A percentile compares a stretch with the other conserved stretches of the same genome.
These are phyloP conservation scores for Triticum dicoccoides DNA, from an alignment of 176 grass and related monocot species.

Conservation along the genomic window DNA sequence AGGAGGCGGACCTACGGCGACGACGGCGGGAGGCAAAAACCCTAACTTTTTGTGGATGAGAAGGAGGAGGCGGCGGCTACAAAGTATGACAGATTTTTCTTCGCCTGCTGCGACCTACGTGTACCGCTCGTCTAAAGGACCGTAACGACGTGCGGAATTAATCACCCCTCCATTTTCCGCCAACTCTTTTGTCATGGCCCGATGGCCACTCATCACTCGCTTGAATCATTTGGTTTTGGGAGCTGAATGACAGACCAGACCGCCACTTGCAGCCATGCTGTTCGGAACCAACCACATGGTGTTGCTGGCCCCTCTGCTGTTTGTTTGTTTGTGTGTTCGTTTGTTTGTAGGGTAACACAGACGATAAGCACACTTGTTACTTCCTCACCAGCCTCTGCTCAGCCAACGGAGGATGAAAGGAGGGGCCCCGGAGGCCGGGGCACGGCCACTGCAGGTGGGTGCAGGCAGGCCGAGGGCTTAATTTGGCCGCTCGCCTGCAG, in stretches of 20 bases:
- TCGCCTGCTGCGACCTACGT: too few species aligned
- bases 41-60: too few species aligned
- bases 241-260: slow-evolving; percentile 19
- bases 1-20: too few species aligned
- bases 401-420: not conserved
- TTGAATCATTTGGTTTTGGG: slow-evolving; percentile 22
- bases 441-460: slow-evolving; percentile 22
- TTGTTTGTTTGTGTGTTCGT: slow-evolving; percentile 18
- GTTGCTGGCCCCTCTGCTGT: not conserved
- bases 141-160: too few species aligned
- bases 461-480: not conserved
- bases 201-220: not conserved
- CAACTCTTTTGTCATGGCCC: not conserved
- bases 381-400: not conserved
- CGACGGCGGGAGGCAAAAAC: too few species aligned
- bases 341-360: not conserved
- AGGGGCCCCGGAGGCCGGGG: not conserved
- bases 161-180: not conserved
- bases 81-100: too few species aligned
- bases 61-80: too few species aligned
- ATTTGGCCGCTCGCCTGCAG: slow-evolving; percentile 19
- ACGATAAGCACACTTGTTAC: not conserved
- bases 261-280: slow-evolving; percentile 27
- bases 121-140: too few species aligned
- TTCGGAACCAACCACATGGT: slow-evolving; percentile 25